phyloP scores from a whole-genome alignment of 108 stramenopile genomes.

The Pseudonitzschia multistriata region DNA sequence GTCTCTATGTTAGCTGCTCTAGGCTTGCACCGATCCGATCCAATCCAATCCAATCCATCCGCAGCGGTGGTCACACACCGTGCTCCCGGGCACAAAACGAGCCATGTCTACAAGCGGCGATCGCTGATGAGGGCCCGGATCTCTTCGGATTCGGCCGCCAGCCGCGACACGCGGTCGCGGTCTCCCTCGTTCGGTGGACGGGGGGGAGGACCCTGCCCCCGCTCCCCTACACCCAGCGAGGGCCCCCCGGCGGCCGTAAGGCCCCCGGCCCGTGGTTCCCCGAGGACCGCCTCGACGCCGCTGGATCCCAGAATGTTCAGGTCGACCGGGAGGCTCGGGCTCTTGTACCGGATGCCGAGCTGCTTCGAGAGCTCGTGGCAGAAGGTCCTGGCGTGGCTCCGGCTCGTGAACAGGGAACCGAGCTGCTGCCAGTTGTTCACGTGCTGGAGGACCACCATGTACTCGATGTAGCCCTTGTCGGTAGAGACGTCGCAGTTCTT shows the following conservation, averaged over 20 bases:
- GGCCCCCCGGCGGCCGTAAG: too few species aligned
- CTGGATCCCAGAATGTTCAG: background rate
- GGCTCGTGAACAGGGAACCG: conserved; percentile 52
- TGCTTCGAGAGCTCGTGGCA: conserved; percentile 64
- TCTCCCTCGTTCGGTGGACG: too few species aligned
- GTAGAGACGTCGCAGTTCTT: conserved; percentile 52
- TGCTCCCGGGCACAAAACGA: too few species aligned
- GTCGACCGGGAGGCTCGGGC: conserved; percentile 35
- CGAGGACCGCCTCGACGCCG: background rate
- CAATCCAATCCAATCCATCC: too few species aligned
- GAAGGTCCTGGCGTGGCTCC: conserved; percentile 52
- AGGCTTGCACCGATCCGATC: too few species aligned
- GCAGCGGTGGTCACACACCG: too few species aligned
- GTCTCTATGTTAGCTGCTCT: too few species aligned
- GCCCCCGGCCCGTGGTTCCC: background rate
- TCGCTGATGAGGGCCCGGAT: conserved; percentile 1
- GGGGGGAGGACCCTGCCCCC: too few species aligned
- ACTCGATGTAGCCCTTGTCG: conserved; percentile 59
- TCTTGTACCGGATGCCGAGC: conserved; percentile 55
- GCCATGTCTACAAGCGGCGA: background rate
- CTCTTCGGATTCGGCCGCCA: conserved; percentile 1
- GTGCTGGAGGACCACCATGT: conserved; percentile 36
- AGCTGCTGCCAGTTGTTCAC: conserved; percentile 42
- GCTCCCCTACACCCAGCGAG: too few species aligned
- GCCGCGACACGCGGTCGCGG: background rate